Evolutionary conservation across 2,329 filamentous ascomycete genomes (phyloP).

Genomic region (Colletotrichum chrysophilum): DNA sequence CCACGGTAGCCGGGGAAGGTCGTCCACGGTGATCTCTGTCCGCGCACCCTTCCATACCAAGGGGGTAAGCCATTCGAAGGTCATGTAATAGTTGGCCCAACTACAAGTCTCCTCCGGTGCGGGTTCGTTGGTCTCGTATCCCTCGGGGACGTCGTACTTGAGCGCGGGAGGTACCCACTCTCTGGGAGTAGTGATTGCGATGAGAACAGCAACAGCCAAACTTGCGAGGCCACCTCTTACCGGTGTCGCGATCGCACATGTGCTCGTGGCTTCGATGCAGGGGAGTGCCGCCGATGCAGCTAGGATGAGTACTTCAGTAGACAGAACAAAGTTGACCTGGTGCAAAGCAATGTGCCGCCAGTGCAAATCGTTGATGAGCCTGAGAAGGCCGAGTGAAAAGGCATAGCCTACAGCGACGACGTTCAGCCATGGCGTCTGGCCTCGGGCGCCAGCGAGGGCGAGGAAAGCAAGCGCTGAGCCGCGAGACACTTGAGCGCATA

Average conservation of each 20-base stretch:
- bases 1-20: slow-evolving; percentile 56
- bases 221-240: slow-evolving; percentile 39
- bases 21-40: slow-evolving; percentile 48
- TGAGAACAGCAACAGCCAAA: slow-evolving; percentile 39
- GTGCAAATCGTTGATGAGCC: slow-evolving; percentile 43
- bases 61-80: slow-evolving; percentile 56
- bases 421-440: slow-evolving; percentile 40
- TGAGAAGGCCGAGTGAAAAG: slow-evolving; percentile 47
- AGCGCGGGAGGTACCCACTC: slow-evolving; percentile 54
- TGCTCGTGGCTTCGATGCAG: slow-evolving; percentile 42
- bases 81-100: slow-evolving; percentile 57
- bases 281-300: slow-evolving; percentile 44
- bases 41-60: slow-evolving; percentile 53
- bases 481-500: slow-evolving; percentile 45
- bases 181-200: slow-evolving; percentile 52
- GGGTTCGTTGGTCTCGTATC: slow-evolving; percentile 40
- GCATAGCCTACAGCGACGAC: slow-evolving; percentile 42
- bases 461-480: slow-evolving; percentile 44
- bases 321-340: slow-evolving; percentile 52
- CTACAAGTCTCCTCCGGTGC: slow-evolving; percentile 59
- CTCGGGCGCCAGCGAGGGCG: slow-evolving; percentile 37
- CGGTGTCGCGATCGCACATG: slow-evolving; percentile 28
- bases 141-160: slow-evolving; percentile 41
- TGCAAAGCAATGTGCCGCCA: slow-evolving; percentile 53
- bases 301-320: slow-evolving; percentile 40